Evolutionary conservation across 257 asterid genomes (phyloP).

Genomic region (Solanum bukasovii): DNA sequence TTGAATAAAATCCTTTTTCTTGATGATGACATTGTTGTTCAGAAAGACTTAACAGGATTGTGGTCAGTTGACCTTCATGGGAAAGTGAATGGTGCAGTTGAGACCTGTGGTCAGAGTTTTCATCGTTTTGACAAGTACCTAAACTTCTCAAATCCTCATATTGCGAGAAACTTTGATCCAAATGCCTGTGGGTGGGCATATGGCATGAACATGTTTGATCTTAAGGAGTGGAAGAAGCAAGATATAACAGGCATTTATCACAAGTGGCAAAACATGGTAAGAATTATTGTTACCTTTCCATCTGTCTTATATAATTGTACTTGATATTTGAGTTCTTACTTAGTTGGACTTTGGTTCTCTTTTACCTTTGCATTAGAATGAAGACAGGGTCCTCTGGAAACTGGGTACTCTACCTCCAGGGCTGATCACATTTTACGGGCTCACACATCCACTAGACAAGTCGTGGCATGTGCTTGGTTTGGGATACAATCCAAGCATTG

Average conservation of each 20-base stretch:
- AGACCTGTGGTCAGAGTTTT: constrained; percentile 95
- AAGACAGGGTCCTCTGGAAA: constrained; percentile 92
- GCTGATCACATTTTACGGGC: constrained; percentile 83
- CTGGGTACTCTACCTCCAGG: constrained; percentile 99
- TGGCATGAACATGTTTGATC: constrained; percentile 96
- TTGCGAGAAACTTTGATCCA: constrained; percentile 80
- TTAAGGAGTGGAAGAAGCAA: constrained; percentile 87
- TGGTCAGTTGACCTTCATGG: constrained; percentile 83
- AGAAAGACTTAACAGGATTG: constrained; percentile 92
- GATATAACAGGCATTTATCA: constrained; percentile 98
- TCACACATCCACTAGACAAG: constrained; percentile 87
- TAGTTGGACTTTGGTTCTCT: neutral
- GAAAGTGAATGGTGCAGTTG: constrained; percentile 97
- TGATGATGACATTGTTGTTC: constrained; percentile 96
- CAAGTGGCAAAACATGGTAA: constrained; percentile 97
- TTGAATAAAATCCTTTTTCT: constrained; percentile 93
- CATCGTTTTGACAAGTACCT: constrained; percentile 96
- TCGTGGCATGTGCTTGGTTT: constrained; percentile 97
- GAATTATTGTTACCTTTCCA: neutral
- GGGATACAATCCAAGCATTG: constrained; percentile 91
- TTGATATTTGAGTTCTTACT: neutral
- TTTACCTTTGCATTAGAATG: constrained; percentile 42
- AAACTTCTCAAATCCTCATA: constrained; percentile 91
- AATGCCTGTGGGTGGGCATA: constrained; percentile 99
- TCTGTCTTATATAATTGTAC: neutral